Conservation (phyloP, 1,284 basidiomycete genomes). For the Ustilago hordei region DNA sequence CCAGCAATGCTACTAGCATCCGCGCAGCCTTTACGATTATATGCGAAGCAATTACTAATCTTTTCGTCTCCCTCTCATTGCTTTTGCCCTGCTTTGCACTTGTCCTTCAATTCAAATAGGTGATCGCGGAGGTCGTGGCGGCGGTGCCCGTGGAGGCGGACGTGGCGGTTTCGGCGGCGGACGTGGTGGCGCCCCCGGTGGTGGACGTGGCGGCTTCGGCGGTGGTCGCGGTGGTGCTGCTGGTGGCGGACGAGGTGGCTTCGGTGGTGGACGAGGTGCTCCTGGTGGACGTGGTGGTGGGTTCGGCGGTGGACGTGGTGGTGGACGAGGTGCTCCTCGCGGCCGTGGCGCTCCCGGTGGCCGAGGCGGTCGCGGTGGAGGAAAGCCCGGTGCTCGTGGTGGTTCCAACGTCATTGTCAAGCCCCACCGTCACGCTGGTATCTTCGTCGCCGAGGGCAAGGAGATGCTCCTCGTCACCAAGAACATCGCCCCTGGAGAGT, state of each 20-base stretch:
- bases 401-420: slow-evolving; percentile 85
- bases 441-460: slow-evolving; percentile 77
- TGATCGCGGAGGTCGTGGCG: slow-evolving; percentile 64
- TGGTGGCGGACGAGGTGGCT: slow-evolving; percentile 40
- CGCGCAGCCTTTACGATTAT: neutral
- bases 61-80: slow-evolving; percentile 1
- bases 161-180: slow-evolving; percentile 48
- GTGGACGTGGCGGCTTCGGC: slow-evolving; percentile 39
- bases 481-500: slow-evolving; percentile 96
- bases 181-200: slow-evolving; percentile 52
- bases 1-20: neutral
- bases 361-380: slow-evolving; percentile 63
- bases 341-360: slow-evolving; percentile 62
- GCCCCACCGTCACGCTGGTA: slow-evolving; percentile 92
- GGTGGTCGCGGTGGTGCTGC: slow-evolving; percentile 55
- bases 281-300: slow-evolving; percentile 54
- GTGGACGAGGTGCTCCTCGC: slow-evolving; percentile 46
- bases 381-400: slow-evolving; percentile 72
- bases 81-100: neutral
- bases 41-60: slow-evolving; percentile 10
- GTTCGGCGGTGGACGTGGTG: slow-evolving; percentile 48
- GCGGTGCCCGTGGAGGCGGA: slow-evolving; percentile 56
- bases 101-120: slow-evolving; percentile 23
- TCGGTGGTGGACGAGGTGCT: slow-evolving; percentile 57
- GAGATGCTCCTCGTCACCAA: slow-evolving; percentile 97